Evolutionary conservation across 2,329 filamentous ascomycete species (phyloP).

Genomic region (Amauroascus niger): DNA sequence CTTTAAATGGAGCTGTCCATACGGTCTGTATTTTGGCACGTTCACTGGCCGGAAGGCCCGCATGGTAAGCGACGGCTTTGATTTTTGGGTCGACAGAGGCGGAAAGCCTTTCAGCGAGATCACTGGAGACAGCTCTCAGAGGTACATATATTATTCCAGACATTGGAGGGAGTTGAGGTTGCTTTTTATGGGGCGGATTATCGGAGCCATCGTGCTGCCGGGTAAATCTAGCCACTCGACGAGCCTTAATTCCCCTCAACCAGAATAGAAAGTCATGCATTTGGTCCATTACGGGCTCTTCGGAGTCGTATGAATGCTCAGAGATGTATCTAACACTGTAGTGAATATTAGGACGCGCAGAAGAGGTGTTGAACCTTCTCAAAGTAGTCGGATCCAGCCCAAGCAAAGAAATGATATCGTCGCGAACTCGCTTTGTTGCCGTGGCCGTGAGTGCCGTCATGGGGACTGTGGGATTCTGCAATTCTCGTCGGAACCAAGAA

Average conservation of each 20-base stretch:
- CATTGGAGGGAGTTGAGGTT: slow-evolving; percentile 27
- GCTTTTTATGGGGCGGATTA: slow-evolving; percentile 42
- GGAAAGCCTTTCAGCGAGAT: slow-evolving; percentile 32
- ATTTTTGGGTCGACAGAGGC: slow-evolving; percentile 23
- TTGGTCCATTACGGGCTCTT: slow-evolving; percentile 48
- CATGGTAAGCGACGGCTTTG: slow-evolving; percentile 40
- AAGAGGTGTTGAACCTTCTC: slow-evolving; percentile 71
- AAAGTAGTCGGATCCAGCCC: slow-evolving; percentile 55
- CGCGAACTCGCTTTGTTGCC: slow-evolving; percentile 67
- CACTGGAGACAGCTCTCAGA: slow-evolving; percentile 33
- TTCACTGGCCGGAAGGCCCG: slow-evolving; percentile 61
- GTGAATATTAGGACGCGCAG: slow-evolving; percentile 75
- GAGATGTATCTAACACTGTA: slow-evolving; percentile 66
- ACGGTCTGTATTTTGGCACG: slow-evolving; percentile 48
- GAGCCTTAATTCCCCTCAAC: slow-evolving; percentile 62
- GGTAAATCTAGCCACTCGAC: slow-evolving; percentile 57
- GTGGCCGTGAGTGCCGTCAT: slow-evolving; percentile 91
- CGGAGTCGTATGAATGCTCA: slow-evolving; percentile 23
- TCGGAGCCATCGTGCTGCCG: slow-evolving; percentile 38
- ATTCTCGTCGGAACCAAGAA: slow-evolving; percentile 65
- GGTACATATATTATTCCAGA: slow-evolving; percentile 42
- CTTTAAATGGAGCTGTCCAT: slow-evolving; percentile 24
- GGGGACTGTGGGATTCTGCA: slow-evolving; percentile 65
- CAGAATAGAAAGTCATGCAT: slow-evolving; percentile 69
- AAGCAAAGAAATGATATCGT: slow-evolving; percentile 72